Base-by-base conservation (phyloP, 1,139 yeast genomes). In the Diutina scorzettiae region DNA sequence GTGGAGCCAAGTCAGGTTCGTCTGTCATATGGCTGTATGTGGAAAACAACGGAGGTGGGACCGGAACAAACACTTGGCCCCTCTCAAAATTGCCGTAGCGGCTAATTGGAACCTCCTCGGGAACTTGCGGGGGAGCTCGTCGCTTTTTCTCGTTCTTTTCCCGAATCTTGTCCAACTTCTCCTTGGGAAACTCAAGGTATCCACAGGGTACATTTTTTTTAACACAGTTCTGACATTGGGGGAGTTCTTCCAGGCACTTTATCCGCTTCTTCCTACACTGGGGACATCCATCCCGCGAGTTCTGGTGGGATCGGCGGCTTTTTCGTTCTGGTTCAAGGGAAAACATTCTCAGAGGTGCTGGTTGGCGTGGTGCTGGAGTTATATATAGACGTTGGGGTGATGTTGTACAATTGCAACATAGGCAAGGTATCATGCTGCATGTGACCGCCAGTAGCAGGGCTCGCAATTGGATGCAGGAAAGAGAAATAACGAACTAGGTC, bases 241-340 rank as follows among this genome's bases (percentile, higher is more conserved):
- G 73, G 18, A 68, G 55, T 44, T 67, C 72, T 47, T 68, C 73
- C 1, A 65, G 51, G 46, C 73, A 68, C 48, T 67, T 68, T 53
- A 68, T 64, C 49, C 73, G 53, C 46, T 64, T 66, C 8, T 63
- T 59, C 44, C 65, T 64, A 52, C 73, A 68, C 50, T 67, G 67
- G 5, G 73, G 72, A 46, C 73, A 68, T 46, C 69, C 73, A 49
- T 68, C 73, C 40, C 69, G 51, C 4, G 72, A 66, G 47, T 68
- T 68, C 47, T 67, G 67, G 46, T 68, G 73, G 20, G 70, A 62
- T 46, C 71, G 55, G 48, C 73, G 57, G 46, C 67, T 63, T 45
- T 64, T 64, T 43, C 71, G 55, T 50, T 62, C 64, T 42, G 56
- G 56, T 58, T 53, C 57, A 11, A 51, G 60, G 44, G 37, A 19